Percentiles rank a stretch among this genome's conserved stretches.
phyloP scores from a whole-genome alignment of 2,329 filamentous ascomycete genomes.

The Waltergamsia citrina region DNA sequence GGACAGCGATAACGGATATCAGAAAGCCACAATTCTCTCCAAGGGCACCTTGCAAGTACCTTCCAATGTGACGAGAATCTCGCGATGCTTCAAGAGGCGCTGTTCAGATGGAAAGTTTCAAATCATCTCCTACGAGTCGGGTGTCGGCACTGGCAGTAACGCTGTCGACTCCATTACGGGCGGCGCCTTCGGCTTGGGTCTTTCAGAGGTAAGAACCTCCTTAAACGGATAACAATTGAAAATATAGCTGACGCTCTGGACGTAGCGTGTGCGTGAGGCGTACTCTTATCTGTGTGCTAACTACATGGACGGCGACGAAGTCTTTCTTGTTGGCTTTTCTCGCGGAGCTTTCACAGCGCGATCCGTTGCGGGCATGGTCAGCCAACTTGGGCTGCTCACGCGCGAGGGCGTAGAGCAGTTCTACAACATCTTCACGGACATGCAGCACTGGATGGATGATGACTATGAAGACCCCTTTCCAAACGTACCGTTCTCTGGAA shows the following conservation, averaged over 20 bases:
- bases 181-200: constrained; percentile 44
- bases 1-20: constrained; percentile 39
- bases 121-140: constrained; percentile 52
- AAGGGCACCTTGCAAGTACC: constrained; percentile 36
- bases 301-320: constrained; percentile 44
- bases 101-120: constrained; percentile 44
- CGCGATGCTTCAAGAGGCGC: constrained; percentile 42
- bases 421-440: constrained; percentile 22
- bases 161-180: constrained; percentile 40
- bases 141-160: constrained; percentile 45
- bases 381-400: constrained; percentile 3
- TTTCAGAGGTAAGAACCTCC: constrained; percentile 31
- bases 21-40: constrained; percentile 24
- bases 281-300: constrained; percentile 5
- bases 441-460: constrained; percentile 9
- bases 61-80: constrained; percentile 52
- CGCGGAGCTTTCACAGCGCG: constrained; percentile 43
- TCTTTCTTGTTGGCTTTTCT: constrained; percentile 47
- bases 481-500: constrained; percentile 33
- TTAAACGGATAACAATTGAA: background rate
- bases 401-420: constrained; percentile 38
- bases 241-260: constrained; percentile 37
- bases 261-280: constrained; percentile 43
- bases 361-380: constrained; percentile 4
- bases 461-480: constrained; percentile 20